Percentiles rank a stretch among this genome's conserved stretches.
Conservation (phyloP, 108 stramenopile genomes). For the Cyclotella atomus region DNA sequence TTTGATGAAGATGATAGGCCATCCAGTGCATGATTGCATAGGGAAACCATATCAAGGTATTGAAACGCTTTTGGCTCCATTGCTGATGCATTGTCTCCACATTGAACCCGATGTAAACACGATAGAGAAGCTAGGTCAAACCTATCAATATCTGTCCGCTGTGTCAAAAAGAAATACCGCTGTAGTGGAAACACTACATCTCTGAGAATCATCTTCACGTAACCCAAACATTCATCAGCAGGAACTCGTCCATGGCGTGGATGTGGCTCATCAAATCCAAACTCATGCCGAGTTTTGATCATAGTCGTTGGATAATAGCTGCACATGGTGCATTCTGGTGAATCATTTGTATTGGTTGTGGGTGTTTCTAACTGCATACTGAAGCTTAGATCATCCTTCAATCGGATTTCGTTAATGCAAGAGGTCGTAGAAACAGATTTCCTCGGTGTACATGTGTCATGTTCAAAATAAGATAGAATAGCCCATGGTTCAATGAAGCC, state of each 20-base stretch:
- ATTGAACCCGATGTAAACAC: background rate
- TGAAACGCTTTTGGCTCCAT: constrained; percentile 27
- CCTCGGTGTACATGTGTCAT: too few relatives aligned
- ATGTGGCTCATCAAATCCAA: constrained; percentile 90
- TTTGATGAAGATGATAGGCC: background rate
- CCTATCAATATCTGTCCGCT: background rate
- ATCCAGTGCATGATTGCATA: constrained; percentile 24
- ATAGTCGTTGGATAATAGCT: constrained; percentile 59
- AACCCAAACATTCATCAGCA: constrained; percentile 58
- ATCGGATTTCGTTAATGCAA: too few relatives aligned
- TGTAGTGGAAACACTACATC: constrained; percentile 78
- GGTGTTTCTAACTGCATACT: too few relatives aligned
- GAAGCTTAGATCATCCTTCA: too few relatives aligned
- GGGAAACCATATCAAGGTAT: constrained; percentile 40
- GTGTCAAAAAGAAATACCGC: constrained; percentile 34
- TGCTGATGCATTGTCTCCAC: background rate
- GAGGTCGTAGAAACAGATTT: too few relatives aligned
- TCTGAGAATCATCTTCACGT: constrained; percentile 59
- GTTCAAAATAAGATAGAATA: constrained; percentile 41
- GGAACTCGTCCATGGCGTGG: constrained; percentile 86
- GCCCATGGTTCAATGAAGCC: constrained; percentile 30
- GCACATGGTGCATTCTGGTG: constrained; percentile 19
- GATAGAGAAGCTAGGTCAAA: background rate
- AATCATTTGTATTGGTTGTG: too few relatives aligned
- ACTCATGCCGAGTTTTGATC: constrained; percentile 76